These are phyloP conservation scores for Kodamaea alishanica DNA, from an alignment of 1,139 yeast species.

Conservation along the genomic window DNA sequence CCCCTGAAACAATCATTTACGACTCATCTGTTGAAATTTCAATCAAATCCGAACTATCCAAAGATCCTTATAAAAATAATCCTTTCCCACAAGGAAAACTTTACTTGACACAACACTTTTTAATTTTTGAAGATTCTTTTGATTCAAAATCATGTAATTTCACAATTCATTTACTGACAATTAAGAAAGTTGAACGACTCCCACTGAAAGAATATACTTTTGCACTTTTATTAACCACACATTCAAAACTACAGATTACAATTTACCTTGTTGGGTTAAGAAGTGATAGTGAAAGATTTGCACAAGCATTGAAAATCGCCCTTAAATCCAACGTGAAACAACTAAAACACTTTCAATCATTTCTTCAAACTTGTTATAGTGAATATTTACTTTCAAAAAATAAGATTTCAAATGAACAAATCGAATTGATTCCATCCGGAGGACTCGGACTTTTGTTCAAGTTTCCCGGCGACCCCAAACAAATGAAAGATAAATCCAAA, in stretches of 20 bases:
- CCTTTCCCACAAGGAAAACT: slow-evolving; percentile 55
- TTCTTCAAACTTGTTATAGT: slow-evolving; percentile 73
- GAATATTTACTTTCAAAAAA: slow-evolving; percentile 75
- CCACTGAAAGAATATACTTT: slow-evolving; percentile 77
- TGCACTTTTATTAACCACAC: slow-evolving; percentile 68
- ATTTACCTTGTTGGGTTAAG: slow-evolving; percentile 77
- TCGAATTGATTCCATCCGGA: slow-evolving; percentile 63
- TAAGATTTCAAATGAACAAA: slow-evolving; percentile 40
- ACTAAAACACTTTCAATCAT: slow-evolving; percentile 60
- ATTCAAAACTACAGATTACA: slow-evolving; percentile 60
- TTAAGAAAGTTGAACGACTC: slow-evolving; percentile 81
- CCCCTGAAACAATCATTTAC: slow-evolving; percentile 59
- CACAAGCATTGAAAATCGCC: slow-evolving; percentile 58
- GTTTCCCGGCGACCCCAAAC: slow-evolving; percentile 86
- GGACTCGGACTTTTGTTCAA: slow-evolving; percentile 81
- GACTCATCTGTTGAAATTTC: slow-evolving; percentile 70
- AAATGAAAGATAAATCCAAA: slow-evolving; percentile 76
- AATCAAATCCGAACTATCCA: slow-evolving; percentile 37
- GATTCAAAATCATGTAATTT: slow-evolving; percentile 69
- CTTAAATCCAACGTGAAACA: slow-evolving; percentile 62
- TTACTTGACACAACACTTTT: slow-evolving; percentile 67
- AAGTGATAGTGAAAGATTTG: slow-evolving; percentile 77
- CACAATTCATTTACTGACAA: slow-evolving; percentile 68
- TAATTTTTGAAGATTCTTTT: slow-evolving; percentile 68
- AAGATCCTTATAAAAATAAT: slow-evolving; percentile 23